Evolutionary conservation across 768 basidiomycete species (phyloP), one percentile per base, ranked within the genome.

Genomic region (Collybiopsis luxurians): DNA sequence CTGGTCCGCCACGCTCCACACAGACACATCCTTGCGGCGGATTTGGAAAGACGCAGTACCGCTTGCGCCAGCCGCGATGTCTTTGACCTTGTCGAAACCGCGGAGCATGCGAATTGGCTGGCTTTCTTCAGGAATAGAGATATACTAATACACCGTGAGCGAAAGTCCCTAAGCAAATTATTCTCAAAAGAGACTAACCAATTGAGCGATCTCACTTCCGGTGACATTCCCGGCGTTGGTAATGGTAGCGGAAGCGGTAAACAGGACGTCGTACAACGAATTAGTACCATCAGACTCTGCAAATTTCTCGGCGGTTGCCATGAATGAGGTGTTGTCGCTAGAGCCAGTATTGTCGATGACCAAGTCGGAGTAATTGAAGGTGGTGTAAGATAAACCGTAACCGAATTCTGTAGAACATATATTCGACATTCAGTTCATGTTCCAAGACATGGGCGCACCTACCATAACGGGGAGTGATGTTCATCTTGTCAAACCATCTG

Each of bases 371-470:
- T 78, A 80, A 9, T 71, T 62, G 67, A 83, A 83, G 0, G 69
- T 70, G 23, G 81, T 80, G 66, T 84, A 84, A 1, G 71, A 73
- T 24, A 82, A 67, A 5, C 81, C 81, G 57, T 71, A 79, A 0
- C 80, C 81, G 65, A 81, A 82, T 44, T 75, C 66, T 53, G 23
- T 15, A 5, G 21, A 52, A n/a, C n/a, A 28, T 1, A 50, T 4
- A 13, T n/a, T 13, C 23, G 23, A 39, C 6, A 10, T 39, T 4
- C n/a, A 9, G 15, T 40, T 12, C 19, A 28, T 21, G 52, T 30
- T 30, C 11, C 13, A 10, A 5, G 24, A 23, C 2, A 28, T 24
- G 10, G 13, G 10, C 6, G 5, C 19, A 49, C 48, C 27, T n/a
- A 49, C 48, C 69, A 59, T 64, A 70, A 10, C 61, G 66, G 2